A percentile compares a stretch with the other conserved stretches of the same genome.
Conservation (phyloP, 2,329 filamentous ascomycete genomes). For the Rhynchosporium agropyri region DNA sequence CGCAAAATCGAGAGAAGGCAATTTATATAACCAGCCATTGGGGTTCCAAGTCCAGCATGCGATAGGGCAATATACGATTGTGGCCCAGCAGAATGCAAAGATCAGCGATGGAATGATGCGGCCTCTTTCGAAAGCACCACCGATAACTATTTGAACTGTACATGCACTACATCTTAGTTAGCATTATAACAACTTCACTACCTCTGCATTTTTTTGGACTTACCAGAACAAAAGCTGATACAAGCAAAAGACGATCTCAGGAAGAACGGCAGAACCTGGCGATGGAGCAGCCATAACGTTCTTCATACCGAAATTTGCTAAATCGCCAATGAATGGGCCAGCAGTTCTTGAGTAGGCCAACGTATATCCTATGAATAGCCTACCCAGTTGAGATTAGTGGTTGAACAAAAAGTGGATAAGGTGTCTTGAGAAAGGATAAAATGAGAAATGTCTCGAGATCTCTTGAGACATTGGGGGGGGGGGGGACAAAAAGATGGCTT, state of each 20-base stretch:
- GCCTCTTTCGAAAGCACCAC: slow-evolving; percentile 61
- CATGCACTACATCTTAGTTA: slow-evolving; percentile 43
- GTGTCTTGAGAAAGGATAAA: too few species aligned
- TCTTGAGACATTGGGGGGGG: too few species aligned
- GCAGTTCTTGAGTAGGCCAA: slow-evolving; percentile 63
- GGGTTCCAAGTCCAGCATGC: slow-evolving; percentile 70
- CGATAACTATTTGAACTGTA: slow-evolving; percentile 66
- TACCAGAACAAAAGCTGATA: slow-evolving; percentile 65
- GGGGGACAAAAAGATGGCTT: too few species aligned
- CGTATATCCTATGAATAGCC: slow-evolving; percentile 67
- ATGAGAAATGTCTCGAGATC: too few species aligned
- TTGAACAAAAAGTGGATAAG: too few species aligned
- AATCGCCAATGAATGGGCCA: slow-evolving; percentile 63
- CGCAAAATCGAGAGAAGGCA: slow-evolving; percentile 47
- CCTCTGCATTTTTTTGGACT: slow-evolving; percentile 33
- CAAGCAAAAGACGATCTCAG: slow-evolving; percentile 67
- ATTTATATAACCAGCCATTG: slow-evolving; percentile 65
- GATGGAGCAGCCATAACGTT: slow-evolving; percentile 63
- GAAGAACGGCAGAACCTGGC: slow-evolving; percentile 57
- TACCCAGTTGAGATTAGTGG: too few species aligned
- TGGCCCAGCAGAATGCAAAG: slow-evolving; percentile 65
- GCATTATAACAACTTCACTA: not conserved
- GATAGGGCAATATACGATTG: slow-evolving; percentile 64
- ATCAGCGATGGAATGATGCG: slow-evolving; percentile 65
- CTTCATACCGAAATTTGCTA: slow-evolving; percentile 63